These are phyloP conservation scores for Naegleria lovaniensis DNA, from an alignment of 208 protist species.

Conservation along the genomic window DNA sequence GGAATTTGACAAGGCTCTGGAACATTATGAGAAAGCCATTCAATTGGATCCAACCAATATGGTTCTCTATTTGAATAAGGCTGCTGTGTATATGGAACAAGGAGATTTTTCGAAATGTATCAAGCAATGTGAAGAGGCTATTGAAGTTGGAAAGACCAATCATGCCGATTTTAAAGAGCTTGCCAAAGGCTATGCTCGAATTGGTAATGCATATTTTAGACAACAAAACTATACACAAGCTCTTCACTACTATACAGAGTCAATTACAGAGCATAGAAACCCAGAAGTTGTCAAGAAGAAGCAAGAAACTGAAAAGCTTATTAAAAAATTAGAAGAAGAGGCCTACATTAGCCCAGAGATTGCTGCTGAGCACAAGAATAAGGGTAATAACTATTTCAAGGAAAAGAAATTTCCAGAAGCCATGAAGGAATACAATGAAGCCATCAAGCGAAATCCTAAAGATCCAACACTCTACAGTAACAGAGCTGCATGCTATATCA, in stretches of 20 bases:
- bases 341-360: slow-evolving; percentile 83
- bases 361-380: slow-evolving; percentile 73
- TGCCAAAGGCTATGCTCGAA: slow-evolving; percentile 48
- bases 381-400: slow-evolving; percentile 92
- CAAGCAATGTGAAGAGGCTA: slow-evolving; percentile 62
- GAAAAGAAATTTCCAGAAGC: slow-evolving; percentile 86
- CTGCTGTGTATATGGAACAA: slow-evolving; percentile 87
- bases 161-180: slow-evolving; percentile 81
- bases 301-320: slow-evolving; percentile 50
- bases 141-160: slow-evolving; percentile 53
- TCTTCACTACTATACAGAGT: slow-evolving; percentile 69
- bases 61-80: slow-evolving; percentile 33
- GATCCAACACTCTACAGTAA: slow-evolving; percentile 89
- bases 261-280: slow-evolving; percentile 47
- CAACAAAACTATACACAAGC: slow-evolving; percentile 71
- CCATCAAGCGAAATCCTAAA: slow-evolving; percentile 82
- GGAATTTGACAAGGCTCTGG: slow-evolving; percentile 51
- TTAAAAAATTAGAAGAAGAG: slow-evolving; percentile 47
- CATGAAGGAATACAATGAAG: slow-evolving; percentile 77
- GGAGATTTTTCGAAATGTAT: slow-evolving; percentile 82
- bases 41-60: slow-evolving; percentile 42
- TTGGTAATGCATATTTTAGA: slow-evolving; percentile 72
- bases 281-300: slow-evolving; percentile 68
- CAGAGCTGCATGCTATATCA: slow-evolving; percentile 86
- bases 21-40: slow-evolving; percentile 40